Conservation (phyloP, 495 filamentous ascomycete genomes). For the Glonium stellatum region DNA sequence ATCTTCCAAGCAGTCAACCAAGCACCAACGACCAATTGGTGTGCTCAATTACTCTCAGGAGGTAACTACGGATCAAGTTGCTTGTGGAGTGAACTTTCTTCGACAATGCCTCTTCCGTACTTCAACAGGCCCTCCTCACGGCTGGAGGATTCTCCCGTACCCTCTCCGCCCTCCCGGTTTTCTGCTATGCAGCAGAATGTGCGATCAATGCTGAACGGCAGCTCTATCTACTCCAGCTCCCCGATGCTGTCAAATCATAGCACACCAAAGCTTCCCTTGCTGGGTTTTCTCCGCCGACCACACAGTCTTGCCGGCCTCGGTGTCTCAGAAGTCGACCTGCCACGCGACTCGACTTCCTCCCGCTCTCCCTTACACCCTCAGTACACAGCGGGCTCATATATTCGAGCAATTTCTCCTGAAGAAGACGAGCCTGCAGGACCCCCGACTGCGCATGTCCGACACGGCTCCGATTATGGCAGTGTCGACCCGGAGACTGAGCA, state of each 20-base stretch:
- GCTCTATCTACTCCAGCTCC: conserved; percentile 24
- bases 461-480: conserved; percentile 7
- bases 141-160: conserved; percentile 15
- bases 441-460: background rate
- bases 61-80: background rate
- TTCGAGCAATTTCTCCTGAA: conserved; percentile 14
- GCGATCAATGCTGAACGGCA: conserved; percentile 27
- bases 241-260: conserved; percentile 19
- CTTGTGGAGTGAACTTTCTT: background rate
- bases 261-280: conserved; percentile 24
- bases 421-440: conserved; percentile 8
- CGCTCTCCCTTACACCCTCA: conserved; percentile 22
- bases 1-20: background rate
- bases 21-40: background rate
- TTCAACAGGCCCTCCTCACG: conserved; percentile 1
- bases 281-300: conserved; percentile 24
- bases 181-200: conserved; percentile 18
- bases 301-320: conserved; percentile 13
- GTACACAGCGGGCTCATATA: conserved; percentile 27
- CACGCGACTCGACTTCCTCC: conserved; percentile 20
- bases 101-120: background rate
- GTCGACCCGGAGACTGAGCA: conserved; percentile 24
- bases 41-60: background rate
- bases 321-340: conserved; percentile 7
- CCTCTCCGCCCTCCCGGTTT: conserved; percentile 16